Base-by-base conservation (phyloP, 208 protist genomes). In the Naegleria fowleri region DNA sequence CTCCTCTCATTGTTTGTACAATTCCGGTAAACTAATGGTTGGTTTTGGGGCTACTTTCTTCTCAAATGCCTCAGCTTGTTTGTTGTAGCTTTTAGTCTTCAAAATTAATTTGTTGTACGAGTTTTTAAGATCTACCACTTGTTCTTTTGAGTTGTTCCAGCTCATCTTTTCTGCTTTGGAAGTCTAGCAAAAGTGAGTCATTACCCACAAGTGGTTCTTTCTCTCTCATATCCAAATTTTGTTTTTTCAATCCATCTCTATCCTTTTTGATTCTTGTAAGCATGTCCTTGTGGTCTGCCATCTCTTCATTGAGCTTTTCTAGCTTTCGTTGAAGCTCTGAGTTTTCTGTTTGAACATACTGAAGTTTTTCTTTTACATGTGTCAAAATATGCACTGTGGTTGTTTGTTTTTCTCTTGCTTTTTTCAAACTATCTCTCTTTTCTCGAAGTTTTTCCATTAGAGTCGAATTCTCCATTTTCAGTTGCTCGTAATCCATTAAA, bases 401-500 rank as follows among this genome's bases (percentile, higher is more conserved):
- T 5, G 95, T 98, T 13, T 97, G 96, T 41, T 93, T 99, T 99
- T 43, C 96, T 96, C 58, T 96, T 94, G 85, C 99, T 95, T 93
- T 98, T 98, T 88, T 98, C 36, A 99, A 93, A 92, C 99, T 98
- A 91, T 99, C 98, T 92, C 98, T 99, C 55, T 98, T 95, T 95
- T 99, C 98, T 92, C 99, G 98, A 91, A 99, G 99, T 93, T 99
- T 99, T 91, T 99, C 98, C 91, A 97, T 98, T 7, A 99, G 96
- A 86, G 98, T 99, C 19, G 98, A 98, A 93, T 99, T 99, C 92
- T 99, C 98, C 84, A 99, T 99, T 92, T 99, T 99, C 16, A 99
- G 95, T 95, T 99, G 98, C 94, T 99, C 98, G 94, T 99, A 99
- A 94, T 99, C 98, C 91, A 99, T 99, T 13, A 99, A 94, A 90